phyloP scores from a whole-genome alignment of 345 rosid species.

The Noccaea bulbosa region DNA sequence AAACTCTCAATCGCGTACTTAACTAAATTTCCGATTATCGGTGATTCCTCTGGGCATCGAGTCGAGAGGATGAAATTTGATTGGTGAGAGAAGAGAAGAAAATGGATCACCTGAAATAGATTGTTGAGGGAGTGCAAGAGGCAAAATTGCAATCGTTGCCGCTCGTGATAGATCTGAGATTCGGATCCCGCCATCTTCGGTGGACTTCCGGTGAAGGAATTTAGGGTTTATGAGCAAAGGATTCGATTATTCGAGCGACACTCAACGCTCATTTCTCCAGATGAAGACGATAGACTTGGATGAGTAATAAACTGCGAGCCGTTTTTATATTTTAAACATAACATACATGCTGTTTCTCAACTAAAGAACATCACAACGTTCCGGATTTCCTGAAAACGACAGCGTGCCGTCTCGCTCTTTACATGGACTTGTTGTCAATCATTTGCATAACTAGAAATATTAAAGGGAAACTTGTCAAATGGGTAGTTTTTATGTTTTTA shows the following conservation, averaged over 20 bases:
- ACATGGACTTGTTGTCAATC: neutral
- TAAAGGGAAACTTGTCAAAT: too few species aligned
- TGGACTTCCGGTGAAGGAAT: conserved; percentile 2
- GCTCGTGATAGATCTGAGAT: conserved; percentile 72
- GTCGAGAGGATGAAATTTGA: neutral
- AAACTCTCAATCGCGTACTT: neutral
- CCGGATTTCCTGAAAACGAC: neutral
- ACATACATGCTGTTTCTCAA: neutral
- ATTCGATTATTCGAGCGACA: neutral
- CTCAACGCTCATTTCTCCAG: conserved; percentile 6
- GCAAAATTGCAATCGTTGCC: conserved; percentile 80
- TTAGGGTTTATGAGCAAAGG: conserved; percentile 13
- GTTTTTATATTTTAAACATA: neutral
- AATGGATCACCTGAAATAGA: conserved; percentile 76
- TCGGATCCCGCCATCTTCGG: conserved; percentile 49
- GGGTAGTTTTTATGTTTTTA: too few species aligned
- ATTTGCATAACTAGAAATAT: too few species aligned
- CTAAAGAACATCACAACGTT: neutral
- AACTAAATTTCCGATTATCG: neutral
- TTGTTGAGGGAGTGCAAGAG: conserved; percentile 88
- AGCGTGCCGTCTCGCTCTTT: conserved; percentile 10
- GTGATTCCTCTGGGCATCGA: neutral
- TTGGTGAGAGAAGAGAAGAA: neutral
- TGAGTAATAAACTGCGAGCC: neutral
- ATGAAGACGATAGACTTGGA: conserved; percentile 14